Evolutionary conservation across 192 early-diverging fungal species (phyloP).

Genomic region (Rhizophagus sp.): DNA sequence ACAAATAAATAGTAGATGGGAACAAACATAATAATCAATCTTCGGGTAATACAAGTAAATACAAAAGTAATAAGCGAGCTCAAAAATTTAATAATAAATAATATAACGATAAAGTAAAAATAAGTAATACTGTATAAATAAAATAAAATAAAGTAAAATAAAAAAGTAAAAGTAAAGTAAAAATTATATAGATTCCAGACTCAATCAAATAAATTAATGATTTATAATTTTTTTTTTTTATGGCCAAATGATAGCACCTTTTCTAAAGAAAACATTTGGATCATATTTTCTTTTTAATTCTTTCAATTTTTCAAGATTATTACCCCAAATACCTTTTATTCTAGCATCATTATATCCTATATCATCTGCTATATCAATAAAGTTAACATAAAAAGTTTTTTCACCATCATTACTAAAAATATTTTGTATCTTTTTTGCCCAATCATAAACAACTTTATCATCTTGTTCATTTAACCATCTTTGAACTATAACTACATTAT

Average conservation of each 20-base stretch:
- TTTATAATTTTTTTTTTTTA: not conserved
- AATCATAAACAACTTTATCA: not conserved
- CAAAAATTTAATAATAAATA: no score
- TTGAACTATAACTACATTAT: not conserved
- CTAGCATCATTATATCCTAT: not conserved
- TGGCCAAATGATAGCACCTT: not conserved
- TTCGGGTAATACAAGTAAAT: no score
- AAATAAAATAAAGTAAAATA: no score
- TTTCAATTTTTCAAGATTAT: constrained; percentile 3
- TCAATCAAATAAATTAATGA: no score
- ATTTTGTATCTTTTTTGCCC: not conserved
- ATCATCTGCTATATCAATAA: not conserved
- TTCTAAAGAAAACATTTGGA: not conserved
- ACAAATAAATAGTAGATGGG: no score
- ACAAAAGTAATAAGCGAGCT: no score
- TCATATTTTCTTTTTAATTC: constrained; percentile 7
- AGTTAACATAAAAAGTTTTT: not conserved
- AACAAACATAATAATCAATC: no score
- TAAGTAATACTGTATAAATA: no score
- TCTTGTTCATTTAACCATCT: not conserved
- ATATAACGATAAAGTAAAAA: no score
- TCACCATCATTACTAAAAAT: not conserved
- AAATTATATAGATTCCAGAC: no score
- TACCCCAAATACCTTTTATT: not conserved
- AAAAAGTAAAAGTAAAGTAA: no score